phyloP scores from a whole-genome alignment of 345 rosid species.

The Abelmoschus esculentus region DNA sequence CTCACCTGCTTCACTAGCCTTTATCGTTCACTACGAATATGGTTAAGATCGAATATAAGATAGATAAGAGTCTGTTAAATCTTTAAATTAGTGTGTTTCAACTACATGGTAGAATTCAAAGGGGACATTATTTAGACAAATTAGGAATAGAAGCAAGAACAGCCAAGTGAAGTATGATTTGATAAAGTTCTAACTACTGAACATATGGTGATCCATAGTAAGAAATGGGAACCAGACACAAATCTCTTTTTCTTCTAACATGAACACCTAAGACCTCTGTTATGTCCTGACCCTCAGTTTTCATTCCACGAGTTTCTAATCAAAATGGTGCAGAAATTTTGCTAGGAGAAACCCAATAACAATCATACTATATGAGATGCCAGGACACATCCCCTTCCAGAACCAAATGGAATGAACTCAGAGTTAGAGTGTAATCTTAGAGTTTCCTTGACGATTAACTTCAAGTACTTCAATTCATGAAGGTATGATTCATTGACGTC shows the following conservation, averaged over 20 bases:
- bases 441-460: constrained; percentile 1
- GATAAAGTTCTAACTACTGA: background rate
- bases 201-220: background rate
- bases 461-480: constrained; percentile 10
- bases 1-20: no score
- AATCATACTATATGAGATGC: background rate
- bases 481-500: background rate
- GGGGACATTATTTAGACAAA: background rate
- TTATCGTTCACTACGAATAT: no score
- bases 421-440: background rate
- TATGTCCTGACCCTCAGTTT: background rate
- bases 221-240: background rate
- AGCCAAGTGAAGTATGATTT: no score
- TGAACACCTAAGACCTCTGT: background rate
- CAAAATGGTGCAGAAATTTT: background rate
- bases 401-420: background rate
- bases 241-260: background rate
- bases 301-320: background rate
- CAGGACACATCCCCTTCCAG: constrained; percentile 5
- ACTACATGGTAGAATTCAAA: no score
- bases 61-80: no score
- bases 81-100: no score
- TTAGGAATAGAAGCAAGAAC: no score
- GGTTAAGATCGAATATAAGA: no score
- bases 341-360: background rate